Evolutionary conservation across 2,329 filamentous ascomycete species (phyloP).

Genomic region (Purpureocillium takamizusanense): DNA sequence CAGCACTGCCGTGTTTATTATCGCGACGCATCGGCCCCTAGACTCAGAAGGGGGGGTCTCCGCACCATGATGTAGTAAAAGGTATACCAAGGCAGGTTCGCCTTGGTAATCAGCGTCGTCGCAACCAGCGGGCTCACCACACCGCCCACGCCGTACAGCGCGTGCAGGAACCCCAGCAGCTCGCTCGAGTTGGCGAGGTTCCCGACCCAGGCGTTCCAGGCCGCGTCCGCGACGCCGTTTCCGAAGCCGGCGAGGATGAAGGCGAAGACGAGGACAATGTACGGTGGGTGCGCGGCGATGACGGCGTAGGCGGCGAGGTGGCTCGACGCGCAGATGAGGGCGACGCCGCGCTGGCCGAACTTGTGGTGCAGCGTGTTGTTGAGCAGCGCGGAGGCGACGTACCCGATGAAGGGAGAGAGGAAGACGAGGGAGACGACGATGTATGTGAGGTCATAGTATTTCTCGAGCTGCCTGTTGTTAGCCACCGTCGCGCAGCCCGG

Average conservation of each 20-base stretch:
- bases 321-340: slow-evolving; percentile 49
- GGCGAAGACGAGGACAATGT: slow-evolving; percentile 51
- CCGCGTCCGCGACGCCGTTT: slow-evolving; percentile 50
- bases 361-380: slow-evolving; percentile 52
- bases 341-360: slow-evolving; percentile 59
- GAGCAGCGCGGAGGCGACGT: slow-evolving; percentile 48
- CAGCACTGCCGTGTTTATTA: too few relatives aligned
- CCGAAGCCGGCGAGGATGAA: slow-evolving; percentile 58
- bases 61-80: slow-evolving; percentile 70
- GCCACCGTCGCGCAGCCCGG: too few relatives aligned
- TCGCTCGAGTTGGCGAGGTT: slow-evolving; percentile 61
- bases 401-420: slow-evolving; percentile 53
- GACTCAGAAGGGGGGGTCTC: neutral
- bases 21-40: too few relatives aligned
- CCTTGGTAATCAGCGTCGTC: slow-evolving; percentile 60
- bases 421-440: slow-evolving; percentile 54
- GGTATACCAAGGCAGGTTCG: slow-evolving; percentile 52
- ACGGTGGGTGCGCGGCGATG: slow-evolving; percentile 55
- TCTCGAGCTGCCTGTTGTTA: slow-evolving; percentile 38
- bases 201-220: slow-evolving; percentile 43
- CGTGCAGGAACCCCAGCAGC: slow-evolving; percentile 54
- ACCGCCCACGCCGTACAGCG: slow-evolving; percentile 56
- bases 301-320: slow-evolving; percentile 54
- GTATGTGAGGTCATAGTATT: slow-evolving; percentile 50
- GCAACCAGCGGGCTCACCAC: slow-evolving; percentile 62